Percentiles rank a stretch among this genome's conserved stretches.
phyloP scores from a whole-genome alignment of 1,139 yeast species.

The Candida sanyaensis region DNA sequence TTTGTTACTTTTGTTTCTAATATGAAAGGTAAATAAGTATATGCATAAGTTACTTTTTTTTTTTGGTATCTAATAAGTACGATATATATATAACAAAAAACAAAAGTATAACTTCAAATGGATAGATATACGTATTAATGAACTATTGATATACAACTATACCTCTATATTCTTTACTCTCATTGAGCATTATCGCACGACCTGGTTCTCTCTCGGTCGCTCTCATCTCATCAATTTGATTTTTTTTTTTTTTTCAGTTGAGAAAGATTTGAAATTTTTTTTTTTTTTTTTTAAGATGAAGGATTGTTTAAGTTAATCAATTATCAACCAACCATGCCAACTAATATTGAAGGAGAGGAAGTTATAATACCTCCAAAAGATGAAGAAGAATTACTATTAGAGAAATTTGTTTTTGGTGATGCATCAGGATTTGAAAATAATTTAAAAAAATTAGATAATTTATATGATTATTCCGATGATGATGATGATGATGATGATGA shows the following conservation, averaged over 20 bases:
- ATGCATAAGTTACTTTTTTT: background rate
- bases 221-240: slow-evolving; percentile 2
- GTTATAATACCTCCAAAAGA: slow-evolving; percentile 67
- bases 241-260: background rate
- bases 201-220: background rate
- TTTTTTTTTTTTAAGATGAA: background rate
- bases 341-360: slow-evolving; percentile 28
- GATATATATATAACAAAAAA: no score
- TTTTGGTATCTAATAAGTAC: no score
- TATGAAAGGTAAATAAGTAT: slow-evolving; percentile 27
- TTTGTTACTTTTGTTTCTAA: slow-evolving; percentile 58
- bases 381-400: slow-evolving; percentile 76
- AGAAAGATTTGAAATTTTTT: background rate
- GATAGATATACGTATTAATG: no score
- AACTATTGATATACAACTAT: no score
- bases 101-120: no score
- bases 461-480: slow-evolving; percentile 52
- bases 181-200: background rate
- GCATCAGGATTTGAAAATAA: slow-evolving; percentile 72
- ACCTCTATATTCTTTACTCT: no score
- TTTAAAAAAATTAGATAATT: slow-evolving; percentile 58
- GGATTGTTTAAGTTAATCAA: no score
- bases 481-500: slow-evolving; percentile 25
- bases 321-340: slow-evolving; percentile 18
- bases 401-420: slow-evolving; percentile 90